These are phyloP conservation scores for Hypoxylon fuscum DNA, from an alignment of 495 filamentous ascomycete genomes.

Conservation along the genomic window DNA sequence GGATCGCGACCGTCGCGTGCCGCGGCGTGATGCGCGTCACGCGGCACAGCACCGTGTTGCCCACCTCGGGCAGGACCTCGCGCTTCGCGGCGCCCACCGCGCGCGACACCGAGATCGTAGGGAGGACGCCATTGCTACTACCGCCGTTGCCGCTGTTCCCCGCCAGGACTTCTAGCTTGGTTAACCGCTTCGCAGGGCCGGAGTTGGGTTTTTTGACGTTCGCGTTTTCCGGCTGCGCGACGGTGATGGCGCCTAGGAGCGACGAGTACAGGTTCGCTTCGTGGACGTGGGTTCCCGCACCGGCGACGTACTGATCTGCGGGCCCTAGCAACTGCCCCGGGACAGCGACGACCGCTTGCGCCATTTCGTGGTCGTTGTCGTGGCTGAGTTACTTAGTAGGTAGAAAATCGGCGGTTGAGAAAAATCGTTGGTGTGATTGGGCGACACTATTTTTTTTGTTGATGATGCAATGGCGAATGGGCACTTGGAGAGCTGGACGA, in stretches of 20 bases:
- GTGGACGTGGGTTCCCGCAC: slow-evolving; percentile 84
- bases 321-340: slow-evolving; percentile 84
- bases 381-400: neutral
- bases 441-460: neutral
- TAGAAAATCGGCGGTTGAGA: slow-evolving; percentile 1
- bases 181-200: slow-evolving; percentile 65
- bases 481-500: too few species aligned
- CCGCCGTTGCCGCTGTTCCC: slow-evolving; percentile 12
- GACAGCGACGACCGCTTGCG: slow-evolving; percentile 55
- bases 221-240: slow-evolving; percentile 49
- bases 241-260: slow-evolving; percentile 67
- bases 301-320: slow-evolving; percentile 68
- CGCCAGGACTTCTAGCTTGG: slow-evolving; percentile 56
- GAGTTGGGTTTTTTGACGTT: slow-evolving; percentile 55
- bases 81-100: slow-evolving; percentile 54
- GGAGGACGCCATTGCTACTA: slow-evolving; percentile 35
- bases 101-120: slow-evolving; percentile 52
- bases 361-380: slow-evolving; percentile 15
- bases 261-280: slow-evolving; percentile 77
- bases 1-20: slow-evolving; percentile 83
- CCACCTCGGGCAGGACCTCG: slow-evolving; percentile 82
- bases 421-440: slow-evolving; percentile 14
- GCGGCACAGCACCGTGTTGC: slow-evolving; percentile 79
- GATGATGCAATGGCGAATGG: slow-evolving; percentile 14
- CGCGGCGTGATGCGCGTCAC: slow-evolving; percentile 84